A percentile compares a stretch with the other conserved stretches of the same genome.
Conservation (phyloP, 305 asterid species). For the Fraxinus nigra region DNA sequence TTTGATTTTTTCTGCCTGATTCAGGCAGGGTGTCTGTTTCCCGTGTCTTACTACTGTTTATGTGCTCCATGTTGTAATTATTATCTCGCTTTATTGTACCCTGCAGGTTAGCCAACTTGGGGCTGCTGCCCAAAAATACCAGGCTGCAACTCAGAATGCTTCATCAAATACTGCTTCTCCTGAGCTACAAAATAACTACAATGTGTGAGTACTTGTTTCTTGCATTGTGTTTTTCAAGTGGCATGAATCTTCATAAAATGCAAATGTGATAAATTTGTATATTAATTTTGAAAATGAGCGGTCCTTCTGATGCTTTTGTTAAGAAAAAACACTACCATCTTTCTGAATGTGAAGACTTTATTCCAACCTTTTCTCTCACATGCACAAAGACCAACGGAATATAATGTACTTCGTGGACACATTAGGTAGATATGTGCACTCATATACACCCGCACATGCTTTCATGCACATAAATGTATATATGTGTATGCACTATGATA, state of each 20-base stretch:
- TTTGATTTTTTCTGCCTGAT: background rate
- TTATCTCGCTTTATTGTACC: background rate
- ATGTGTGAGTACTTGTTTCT: slow-evolving; percentile 34
- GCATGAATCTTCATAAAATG: background rate
- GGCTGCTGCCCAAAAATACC: slow-evolving; percentile 42
- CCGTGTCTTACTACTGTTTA: background rate
- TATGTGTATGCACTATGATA: background rate
- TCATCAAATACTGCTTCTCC: slow-evolving; percentile 27
- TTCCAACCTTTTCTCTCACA: background rate
- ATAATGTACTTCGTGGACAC: background rate
- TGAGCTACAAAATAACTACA: slow-evolving; percentile 35
- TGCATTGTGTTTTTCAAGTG: background rate
- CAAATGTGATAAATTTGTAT: background rate
- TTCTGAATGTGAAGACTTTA: background rate
- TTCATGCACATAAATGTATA: background rate
- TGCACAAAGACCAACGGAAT: background rate
- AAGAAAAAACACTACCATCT: background rate
- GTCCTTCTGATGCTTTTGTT: background rate
- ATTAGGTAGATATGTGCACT: background rate
- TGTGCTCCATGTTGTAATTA: background rate
- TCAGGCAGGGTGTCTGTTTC: background rate
- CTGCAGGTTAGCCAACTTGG: slow-evolving; percentile 45
- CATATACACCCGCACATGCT: background rate
- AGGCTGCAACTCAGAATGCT: slow-evolving; percentile 34
- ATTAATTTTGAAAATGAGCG: background rate